A percentile compares a stretch with the other conserved stretches of the same genome.
phyloP scores from a whole-genome alignment of 352 stramenopile species.

The Phytophthora brassicae region DNA sequence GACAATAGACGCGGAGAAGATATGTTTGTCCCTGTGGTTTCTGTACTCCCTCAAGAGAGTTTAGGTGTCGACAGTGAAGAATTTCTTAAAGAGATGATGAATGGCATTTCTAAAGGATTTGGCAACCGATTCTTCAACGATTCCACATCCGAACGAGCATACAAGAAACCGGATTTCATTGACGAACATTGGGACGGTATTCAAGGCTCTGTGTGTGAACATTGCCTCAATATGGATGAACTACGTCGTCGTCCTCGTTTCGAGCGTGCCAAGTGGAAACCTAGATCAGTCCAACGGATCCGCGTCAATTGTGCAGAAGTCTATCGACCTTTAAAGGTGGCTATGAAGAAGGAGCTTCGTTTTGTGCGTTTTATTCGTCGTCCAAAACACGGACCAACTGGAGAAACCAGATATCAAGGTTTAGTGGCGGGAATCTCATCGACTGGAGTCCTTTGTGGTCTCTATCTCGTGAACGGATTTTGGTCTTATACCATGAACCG shows the following conservation, averaged over 20 bases:
- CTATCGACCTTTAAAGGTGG: neutral
- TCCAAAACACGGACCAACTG: neutral
- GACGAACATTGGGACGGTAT: neutral
- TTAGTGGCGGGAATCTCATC: neutral
- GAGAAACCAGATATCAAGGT: neutral
- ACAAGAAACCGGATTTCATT: neutral
- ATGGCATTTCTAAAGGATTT: neutral
- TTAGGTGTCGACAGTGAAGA: neutral
- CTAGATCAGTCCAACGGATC: neutral
- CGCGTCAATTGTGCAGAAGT: neutral
- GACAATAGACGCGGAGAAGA: neutral
- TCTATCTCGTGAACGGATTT: neutral
- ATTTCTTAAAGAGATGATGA: constrained; percentile 7
- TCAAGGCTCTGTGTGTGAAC: neutral
- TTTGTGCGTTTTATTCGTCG: neutral
- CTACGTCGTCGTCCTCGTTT: neutral
- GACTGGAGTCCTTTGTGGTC: neutral
- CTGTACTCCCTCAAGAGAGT: neutral
- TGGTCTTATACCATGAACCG: neutral
- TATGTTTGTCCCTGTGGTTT: constrained; percentile 3
- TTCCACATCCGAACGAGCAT: neutral
- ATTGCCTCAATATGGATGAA: neutral
- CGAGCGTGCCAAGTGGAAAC: neutral
- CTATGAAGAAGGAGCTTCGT: neutral
- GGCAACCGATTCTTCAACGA: constrained; percentile 6